Conservation (phyloP, 169 alveolate genomes). For the Plasmodium adleri region DNA sequence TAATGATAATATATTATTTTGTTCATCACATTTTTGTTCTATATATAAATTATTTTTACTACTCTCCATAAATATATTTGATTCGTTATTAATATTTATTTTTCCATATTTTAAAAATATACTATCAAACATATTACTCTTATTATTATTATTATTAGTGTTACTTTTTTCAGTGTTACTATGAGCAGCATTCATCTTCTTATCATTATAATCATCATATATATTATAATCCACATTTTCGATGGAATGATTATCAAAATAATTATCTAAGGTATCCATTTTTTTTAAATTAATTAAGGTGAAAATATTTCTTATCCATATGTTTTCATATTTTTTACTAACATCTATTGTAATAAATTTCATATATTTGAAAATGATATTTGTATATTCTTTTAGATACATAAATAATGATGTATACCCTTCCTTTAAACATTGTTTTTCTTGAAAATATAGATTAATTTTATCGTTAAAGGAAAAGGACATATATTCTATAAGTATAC, state of each 20-base stretch:
- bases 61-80: too few relatives aligned
- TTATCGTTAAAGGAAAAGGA: conserved; percentile 11
- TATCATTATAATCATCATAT: not conserved
- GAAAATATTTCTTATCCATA: conserved; percentile 54
- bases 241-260: not conserved
- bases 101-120: too few relatives aligned
- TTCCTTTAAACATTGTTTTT: conserved; percentile 4
- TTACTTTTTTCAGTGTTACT: not conserved
- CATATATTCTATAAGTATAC: conserved; percentile 30
- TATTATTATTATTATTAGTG: not conserved
- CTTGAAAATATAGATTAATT: conserved; percentile 16
- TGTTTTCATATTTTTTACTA: conserved; percentile 19
- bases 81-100: too few relatives aligned
- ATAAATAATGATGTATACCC: conserved; percentile 2
- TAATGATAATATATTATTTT: too few relatives aligned
- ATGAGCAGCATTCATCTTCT: not conserved
- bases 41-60: too few relatives aligned
- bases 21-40: too few relatives aligned
- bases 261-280: not conserved
- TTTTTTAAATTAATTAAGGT: conserved; percentile 47
- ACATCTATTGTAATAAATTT: conserved; percentile 10
- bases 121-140: too few relatives aligned
- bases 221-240: not conserved
- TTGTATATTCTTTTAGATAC: conserved; percentile 34
- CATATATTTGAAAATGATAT: conserved; percentile 44